These are phyloP conservation scores for Ophiostoma tasmaniense DNA, from an alignment of 2,329 filamentous ascomycete genomes.

Conservation along the genomic window DNA sequence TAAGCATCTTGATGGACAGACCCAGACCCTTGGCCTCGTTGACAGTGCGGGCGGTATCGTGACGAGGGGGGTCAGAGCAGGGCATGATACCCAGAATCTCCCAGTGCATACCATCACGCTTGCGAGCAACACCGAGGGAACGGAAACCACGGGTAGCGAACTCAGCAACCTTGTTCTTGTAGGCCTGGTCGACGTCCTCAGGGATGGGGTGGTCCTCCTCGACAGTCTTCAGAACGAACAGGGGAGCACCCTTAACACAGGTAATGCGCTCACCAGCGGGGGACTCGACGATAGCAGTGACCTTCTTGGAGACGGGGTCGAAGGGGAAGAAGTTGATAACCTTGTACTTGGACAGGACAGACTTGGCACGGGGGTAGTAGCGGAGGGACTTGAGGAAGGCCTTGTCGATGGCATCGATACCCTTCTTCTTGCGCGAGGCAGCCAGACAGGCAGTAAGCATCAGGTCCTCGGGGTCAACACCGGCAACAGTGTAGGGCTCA, in stretches of 20 bases:
- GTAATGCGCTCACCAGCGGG: conserved; percentile 75
- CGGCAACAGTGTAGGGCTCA: conserved; percentile 74
- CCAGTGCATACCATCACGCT: conserved; percentile 73
- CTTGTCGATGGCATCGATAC: conserved; percentile 91
- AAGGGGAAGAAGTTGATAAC: conserved; percentile 80
- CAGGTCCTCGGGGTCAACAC: conserved; percentile 71
- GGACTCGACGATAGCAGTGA: conserved; percentile 73
- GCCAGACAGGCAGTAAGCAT: conserved; percentile 89
- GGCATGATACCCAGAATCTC: conserved; percentile 94
- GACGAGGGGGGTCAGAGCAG: conserved; percentile 81
- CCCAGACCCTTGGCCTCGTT: conserved; percentile 81
- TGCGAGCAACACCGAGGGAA: conserved; percentile 86
- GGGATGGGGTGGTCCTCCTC: conserved; percentile 76
- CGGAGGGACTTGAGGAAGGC: conserved; percentile 81
- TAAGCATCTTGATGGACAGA: conserved; percentile 92
- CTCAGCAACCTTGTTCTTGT: conserved; percentile 88
- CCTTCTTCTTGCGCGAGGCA: conserved; percentile 89
- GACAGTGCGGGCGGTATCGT: conserved; percentile 85
- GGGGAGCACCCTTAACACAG: conserved; percentile 85
- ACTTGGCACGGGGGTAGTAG: conserved; percentile 75
- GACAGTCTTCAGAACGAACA: conserved; percentile 80
- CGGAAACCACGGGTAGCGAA: conserved; percentile 91
- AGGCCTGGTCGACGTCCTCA: conserved; percentile 67
- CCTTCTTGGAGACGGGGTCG: conserved; percentile 90
- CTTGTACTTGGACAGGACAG: conserved; percentile 72